Percentiles rank a stretch among this genome's conserved stretches.
phyloP scores from a whole-genome alignment of 2,329 filamentous ascomycete species.

The Aspergillus sp. region DNA sequence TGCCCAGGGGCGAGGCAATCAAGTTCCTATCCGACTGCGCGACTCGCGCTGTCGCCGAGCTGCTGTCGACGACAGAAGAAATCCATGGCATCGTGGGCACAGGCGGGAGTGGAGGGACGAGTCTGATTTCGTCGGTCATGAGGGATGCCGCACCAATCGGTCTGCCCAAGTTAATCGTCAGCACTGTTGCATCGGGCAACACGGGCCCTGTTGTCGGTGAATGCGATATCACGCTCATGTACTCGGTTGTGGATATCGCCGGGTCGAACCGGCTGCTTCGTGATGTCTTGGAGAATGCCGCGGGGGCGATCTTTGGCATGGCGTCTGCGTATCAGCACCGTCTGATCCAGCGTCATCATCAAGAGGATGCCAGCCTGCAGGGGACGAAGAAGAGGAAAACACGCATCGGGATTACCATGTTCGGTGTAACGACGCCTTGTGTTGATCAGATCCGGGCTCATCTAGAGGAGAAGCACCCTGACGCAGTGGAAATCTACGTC shows the following conservation, averaged over 20 bases:
- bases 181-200: conserved; percentile 68
- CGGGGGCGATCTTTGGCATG: conserved; percentile 61
- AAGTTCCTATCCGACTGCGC: conserved; percentile 55
- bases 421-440: conserved; percentile 69
- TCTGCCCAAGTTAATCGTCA: conserved; percentile 69
- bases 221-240: conserved; percentile 69
- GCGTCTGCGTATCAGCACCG: conserved; percentile 44
- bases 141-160: conserved; percentile 61
- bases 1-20: conserved; percentile 58
- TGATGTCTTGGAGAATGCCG: conserved; percentile 54
- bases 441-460: conserved; percentile 56
- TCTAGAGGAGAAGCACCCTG: conserved; percentile 43
- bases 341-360: background rate
- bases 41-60: conserved; percentile 40
- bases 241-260: conserved; percentile 69
- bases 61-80: conserved; percentile 37
- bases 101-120: conserved; percentile 65
- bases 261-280: conserved; percentile 59
- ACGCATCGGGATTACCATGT: conserved; percentile 67
- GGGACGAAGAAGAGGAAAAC: background rate
- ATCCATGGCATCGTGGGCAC: conserved; percentile 61
- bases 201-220: conserved; percentile 65
- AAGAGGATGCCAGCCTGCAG: too few species aligned
- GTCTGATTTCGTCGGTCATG: conserved; percentile 62
- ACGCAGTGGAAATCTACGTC: conserved; percentile 57